A percentile compares a stretch with the other conserved stretches of the same genome.
These are phyloP conservation scores for Capsicum chinense DNA, from an alignment of 257 asterid genomes.

Conservation along the genomic window DNA sequence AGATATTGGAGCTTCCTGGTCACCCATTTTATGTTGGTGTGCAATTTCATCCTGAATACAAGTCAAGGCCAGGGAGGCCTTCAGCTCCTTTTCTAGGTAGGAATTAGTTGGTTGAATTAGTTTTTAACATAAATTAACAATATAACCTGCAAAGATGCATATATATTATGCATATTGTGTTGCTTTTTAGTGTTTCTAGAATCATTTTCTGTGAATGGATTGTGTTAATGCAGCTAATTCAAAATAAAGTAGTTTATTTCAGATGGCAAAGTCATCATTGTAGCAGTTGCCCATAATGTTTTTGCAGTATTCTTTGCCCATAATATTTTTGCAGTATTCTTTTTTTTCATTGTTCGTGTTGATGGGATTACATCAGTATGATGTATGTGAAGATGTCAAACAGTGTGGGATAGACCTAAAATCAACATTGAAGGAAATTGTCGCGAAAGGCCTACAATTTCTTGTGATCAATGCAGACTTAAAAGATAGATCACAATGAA, in stretches of 20 bases:
- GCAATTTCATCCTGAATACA: constrained; percentile 36
- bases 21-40: constrained; percentile 33
- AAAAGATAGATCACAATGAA: neutral
- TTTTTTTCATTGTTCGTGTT: neutral
- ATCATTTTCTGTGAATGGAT: neutral
- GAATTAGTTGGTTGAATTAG: neutral
- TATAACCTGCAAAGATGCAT: neutral
- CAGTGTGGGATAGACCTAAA: neutral
- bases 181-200: neutral
- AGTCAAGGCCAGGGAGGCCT: constrained; percentile 34
- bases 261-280: constrained; percentile 16
- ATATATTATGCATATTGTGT: neutral
- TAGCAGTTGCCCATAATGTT: constrained; percentile 2
- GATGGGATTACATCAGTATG: neutral
- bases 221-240: neutral
- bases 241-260: neutral
- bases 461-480: neutral
- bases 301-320: neutral
- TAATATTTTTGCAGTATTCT: neutral
- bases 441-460: neutral
- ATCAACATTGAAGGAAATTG: neutral
- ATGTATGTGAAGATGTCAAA: neutral
- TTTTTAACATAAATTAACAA: neutral
- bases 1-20: constrained; percentile 32
- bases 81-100: constrained; percentile 32